Percentiles rank a stretch among this genome's conserved stretches.
phyloP scores from a whole-genome alignment of 2,329 filamentous ascomycete genomes.

The Fusarium udum region DNA sequence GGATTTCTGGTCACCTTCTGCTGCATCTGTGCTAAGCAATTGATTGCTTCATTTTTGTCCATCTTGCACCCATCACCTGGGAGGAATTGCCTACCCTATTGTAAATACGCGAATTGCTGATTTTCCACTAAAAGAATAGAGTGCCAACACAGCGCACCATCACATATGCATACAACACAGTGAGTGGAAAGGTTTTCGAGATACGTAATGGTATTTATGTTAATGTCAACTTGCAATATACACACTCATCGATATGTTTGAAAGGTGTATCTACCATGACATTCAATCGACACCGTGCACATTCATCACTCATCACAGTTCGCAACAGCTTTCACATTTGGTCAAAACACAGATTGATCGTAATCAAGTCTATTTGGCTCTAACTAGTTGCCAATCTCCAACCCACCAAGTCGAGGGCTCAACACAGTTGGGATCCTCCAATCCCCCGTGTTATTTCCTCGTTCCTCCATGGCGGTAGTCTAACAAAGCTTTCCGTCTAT shows the following conservation, averaged over 20 bases:
- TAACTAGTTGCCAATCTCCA: slow-evolving; percentile 47
- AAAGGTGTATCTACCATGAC: too few relatives aligned
- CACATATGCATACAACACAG: neutral
- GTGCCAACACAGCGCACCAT: neutral
- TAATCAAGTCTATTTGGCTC: slow-evolving; percentile 49
- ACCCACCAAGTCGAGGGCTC: slow-evolving; percentile 40
- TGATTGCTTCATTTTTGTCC: neutral
- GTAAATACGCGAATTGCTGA: neutral
- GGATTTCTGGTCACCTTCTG: neutral
- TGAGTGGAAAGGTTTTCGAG: neutral
- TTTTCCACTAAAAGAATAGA: neutral
- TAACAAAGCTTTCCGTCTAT: slow-evolving; percentile 48
- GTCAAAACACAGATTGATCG: slow-evolving; percentile 23
- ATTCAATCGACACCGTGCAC: too few relatives aligned
- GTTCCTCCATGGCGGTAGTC: slow-evolving; percentile 42
- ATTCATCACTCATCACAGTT: neutral
- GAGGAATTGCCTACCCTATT: neutral
- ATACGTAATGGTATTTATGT: neutral
- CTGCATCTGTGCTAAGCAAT: neutral
- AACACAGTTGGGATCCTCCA: slow-evolving; percentile 48
- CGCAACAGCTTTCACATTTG: neutral
- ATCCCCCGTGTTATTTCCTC: slow-evolving; percentile 44
- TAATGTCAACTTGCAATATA: neutral
- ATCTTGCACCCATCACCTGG: neutral
- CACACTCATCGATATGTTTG: neutral